Conservation (phyloP, 441 rosid genomes). For the Metrosideros polymorpha region DNA sequence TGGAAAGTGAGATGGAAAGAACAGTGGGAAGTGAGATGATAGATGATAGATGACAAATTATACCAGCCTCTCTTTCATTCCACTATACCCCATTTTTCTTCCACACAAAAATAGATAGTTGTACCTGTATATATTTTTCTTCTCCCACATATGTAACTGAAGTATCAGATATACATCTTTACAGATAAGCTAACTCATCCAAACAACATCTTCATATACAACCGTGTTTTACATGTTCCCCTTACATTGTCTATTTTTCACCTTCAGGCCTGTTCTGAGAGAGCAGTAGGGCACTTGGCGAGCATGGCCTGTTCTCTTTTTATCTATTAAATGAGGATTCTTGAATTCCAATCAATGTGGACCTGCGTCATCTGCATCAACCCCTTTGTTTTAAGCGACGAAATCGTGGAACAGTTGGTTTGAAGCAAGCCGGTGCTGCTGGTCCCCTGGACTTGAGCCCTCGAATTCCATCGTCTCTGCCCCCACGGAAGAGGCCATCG, state of each 20-base stretch:
- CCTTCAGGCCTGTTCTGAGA: not conserved
- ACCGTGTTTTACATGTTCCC: constrained; percentile 16
- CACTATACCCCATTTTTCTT: not conserved
- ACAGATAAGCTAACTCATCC: constrained; percentile 32
- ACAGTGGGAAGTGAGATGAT: not conserved
- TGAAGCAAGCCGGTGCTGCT: constrained; percentile 57
- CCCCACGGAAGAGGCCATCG: constrained; percentile 30
- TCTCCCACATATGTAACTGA: constrained; percentile 17
- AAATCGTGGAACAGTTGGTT: constrained; percentile 71
- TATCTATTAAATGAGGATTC: not conserved
- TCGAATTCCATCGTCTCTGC: constrained; percentile 38
- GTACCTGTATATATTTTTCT: constrained; percentile 16
- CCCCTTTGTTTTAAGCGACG: constrained; percentile 37
- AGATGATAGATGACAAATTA: not conserved
- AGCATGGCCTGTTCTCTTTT: not conserved
- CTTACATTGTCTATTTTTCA: not conserved
- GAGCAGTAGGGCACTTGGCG: not conserved
- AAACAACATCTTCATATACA: constrained; percentile 34
- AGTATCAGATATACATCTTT: constrained; percentile 23
- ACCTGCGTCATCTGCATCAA: not conserved
- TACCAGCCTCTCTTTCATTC: not conserved
- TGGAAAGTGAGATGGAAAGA: not conserved
- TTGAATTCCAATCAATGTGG: not conserved
- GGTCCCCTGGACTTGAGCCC: constrained; percentile 47
- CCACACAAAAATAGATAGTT: not conserved